Percentiles rank a stretch among this genome's conserved stretches.
Conservation (phyloP, 192 early-diverging fungal genomes). For the Coemansia sp. region DNA sequence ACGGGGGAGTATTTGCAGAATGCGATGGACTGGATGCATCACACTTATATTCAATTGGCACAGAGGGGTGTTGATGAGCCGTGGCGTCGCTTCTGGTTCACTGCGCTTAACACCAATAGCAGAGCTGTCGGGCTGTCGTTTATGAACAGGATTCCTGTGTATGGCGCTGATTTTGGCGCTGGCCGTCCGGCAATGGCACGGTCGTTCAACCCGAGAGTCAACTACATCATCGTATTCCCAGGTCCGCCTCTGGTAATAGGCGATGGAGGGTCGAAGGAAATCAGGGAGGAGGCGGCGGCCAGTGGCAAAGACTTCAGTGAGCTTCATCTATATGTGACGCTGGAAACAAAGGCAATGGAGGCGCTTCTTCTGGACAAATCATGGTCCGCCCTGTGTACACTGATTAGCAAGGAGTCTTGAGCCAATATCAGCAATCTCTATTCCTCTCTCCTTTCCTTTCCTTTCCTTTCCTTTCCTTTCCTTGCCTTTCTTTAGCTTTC, state of each 20-base stretch:
- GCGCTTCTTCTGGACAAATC: conserved; percentile 22
- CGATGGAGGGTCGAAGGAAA: no score
- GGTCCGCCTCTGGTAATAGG: conserved; percentile 24
- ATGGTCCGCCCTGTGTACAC: conserved; percentile 26
- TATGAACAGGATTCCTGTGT: conserved; percentile 46
- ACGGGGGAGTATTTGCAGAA: conserved; percentile 25
- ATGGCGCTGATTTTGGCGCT: conserved; percentile 43
- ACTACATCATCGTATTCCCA: conserved; percentile 49
- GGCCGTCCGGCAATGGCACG: conserved; percentile 39
- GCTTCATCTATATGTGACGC: conserved; percentile 44
- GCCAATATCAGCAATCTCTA: neutral
- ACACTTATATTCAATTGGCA: conserved; percentile 18
- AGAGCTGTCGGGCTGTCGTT: conserved; percentile 38
- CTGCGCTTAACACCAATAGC: conserved; percentile 32
- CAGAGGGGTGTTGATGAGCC: conserved; percentile 21
- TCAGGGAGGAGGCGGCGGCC: neutral
- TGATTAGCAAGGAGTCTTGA: conserved; percentile 26
- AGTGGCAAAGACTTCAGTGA: conserved; percentile 3
- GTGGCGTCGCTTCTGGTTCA: conserved; percentile 51
- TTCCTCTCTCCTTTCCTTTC: neutral
- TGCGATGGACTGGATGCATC: conserved; percentile 39
- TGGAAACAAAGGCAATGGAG: conserved; percentile 37
- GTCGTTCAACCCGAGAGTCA: conserved; percentile 43
- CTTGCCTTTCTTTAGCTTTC: no score
- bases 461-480: conserved; percentile 5